Base-by-base conservation (phyloP, 2,329 filamentous ascomycete species). In the Fusarium denticulatum region DNA sequence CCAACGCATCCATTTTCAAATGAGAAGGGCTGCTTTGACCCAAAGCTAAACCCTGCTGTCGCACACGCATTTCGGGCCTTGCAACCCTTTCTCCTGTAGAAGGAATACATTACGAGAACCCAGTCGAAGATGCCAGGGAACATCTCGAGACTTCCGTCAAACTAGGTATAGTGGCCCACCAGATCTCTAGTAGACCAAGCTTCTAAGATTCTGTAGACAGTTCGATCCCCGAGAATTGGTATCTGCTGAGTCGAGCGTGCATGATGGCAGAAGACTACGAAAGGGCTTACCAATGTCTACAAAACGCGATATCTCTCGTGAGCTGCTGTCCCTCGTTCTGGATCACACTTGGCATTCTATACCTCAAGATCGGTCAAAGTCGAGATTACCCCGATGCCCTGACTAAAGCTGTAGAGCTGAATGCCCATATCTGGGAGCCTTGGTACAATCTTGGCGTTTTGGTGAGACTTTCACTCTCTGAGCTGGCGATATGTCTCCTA, bases 301-400 rank as follows among this genome's bases (percentile, higher is more conserved):
- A 42, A n/a, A 0, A 9, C 4, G 5, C n/a, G 3, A 7, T 34
- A 7, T 18, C 5, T 14, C 3, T 42, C 1, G 16, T 18, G 4
- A 7, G 2, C 1, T 11, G 22, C 0, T 60, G 9, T 4, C 34
- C 57, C 7, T 26, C 45, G 0, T 13, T 60, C 22, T 60, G 57
- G 45, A 20, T 32, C 1, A 39, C 45, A 3, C 5, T 60, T 4
- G 22, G 26, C 0, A n/a, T 40, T 14, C 5, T 60, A 9, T 40
- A 13, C 6, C 53, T 26, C 9, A 15, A 10, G 3, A 10, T 40
- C 7, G 18, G 18, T 5, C 57, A 40, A 24, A 39, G 30, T 3
- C 14, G 1, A 7, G 16, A 60, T n/a, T 39, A 16, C 13, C 20
- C 30, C 1, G 22, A 39, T 3, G 12, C 43, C 3, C 8, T 59